Base-by-base conservation (phyloP, 2,329 filamentous ascomycete genomes). In the Ascochyta pisi region DNA sequence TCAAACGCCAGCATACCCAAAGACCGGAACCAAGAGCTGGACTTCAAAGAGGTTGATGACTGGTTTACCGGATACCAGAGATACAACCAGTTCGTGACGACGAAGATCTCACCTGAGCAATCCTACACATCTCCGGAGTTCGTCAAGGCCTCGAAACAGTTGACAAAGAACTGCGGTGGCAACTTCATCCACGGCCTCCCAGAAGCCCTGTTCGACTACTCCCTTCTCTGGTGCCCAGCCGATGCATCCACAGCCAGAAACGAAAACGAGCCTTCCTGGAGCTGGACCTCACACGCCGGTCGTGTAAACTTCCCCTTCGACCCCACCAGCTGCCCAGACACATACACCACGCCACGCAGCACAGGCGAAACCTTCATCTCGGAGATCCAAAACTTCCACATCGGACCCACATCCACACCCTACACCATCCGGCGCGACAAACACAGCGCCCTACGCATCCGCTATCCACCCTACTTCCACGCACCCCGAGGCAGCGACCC, bases 141-240 rank as follows among this genome's bases (percentile, higher is more conserved):
- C 29, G 34, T 59, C 15, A 68, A 63, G 27, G 60, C 69, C 6
- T 52, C 62, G 4, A 66, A 66, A 42, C 62, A 55, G 3, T 56
- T 75, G 9, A 67, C 63, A 33, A 67, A 71, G 45, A 65, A 66
- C 16, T 70, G 66, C 50, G 72, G 68, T 12, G 69, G 70, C 2
- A 55, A 62, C 7, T 70, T 75, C 39, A 46, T 73, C 23, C 65
- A 69, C 26, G 65, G 66, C 3, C 62, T 75, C 29, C 72, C 72
- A 2, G 72, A 75, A 57, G 58, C 67, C 10, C 61, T 68, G 3
- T 71, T 74, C 26, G 72, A 74, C 40, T 64, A 68, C 35, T 61
- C 70, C 10, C 57, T 75, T 2, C 61, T 75, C 10, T 75, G 72
- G 72, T 73, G 70, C 56, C 72, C 72, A 23, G 64, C 67, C 3